A percentile compares a stretch with the other conserved stretches of the same genome.
phyloP scores from a whole-genome alignment of 1,284 basidiomycete species.

The Melanopsichium pennsylvanicum region DNA sequence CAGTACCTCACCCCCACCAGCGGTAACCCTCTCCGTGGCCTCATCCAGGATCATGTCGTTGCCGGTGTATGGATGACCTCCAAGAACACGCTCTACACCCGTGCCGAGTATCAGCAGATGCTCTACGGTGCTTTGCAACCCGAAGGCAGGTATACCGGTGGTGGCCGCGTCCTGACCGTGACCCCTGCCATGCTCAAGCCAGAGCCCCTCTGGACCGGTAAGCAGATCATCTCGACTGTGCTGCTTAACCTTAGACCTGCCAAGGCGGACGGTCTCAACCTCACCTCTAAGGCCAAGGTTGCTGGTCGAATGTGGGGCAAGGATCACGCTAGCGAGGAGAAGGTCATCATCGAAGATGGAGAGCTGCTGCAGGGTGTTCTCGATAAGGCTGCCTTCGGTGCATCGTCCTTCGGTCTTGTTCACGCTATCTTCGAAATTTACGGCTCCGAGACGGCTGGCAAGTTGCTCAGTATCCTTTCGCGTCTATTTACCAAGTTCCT shows the following conservation, averaged over 20 bases:
- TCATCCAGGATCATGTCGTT: conserved; percentile 99
- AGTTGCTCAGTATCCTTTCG: conserved; percentile 89
- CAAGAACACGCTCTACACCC: conserved; percentile 91
- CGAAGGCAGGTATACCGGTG: conserved; percentile 78
- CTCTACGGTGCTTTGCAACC: conserved; percentile 93
- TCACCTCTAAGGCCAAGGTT: conserved; percentile 87
- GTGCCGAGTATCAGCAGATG: conserved; percentile 96
- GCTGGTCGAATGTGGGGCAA: conserved; percentile 78
- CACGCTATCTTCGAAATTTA: conserved; percentile 99
- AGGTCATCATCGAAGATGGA: conserved; percentile 89
- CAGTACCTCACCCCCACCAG: conserved; percentile 99
- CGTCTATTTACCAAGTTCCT: conserved; percentile 96
- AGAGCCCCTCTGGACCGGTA: conserved; percentile 91
- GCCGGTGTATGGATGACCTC: conserved; percentile 99
- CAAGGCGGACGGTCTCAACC: conserved; percentile 82
- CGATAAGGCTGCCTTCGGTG: conserved; percentile 97
- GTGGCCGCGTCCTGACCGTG: conserved; percentile 78
- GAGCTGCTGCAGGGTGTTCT: conserved; percentile 91
- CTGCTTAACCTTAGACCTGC: conserved; percentile 81
- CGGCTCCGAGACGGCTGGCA: conserved; percentile 86
- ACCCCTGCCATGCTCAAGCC: conserved; percentile 94
- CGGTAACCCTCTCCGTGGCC: conserved; percentile 93
- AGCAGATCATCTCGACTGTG: conserved; percentile 81
- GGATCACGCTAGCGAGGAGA: conserved; percentile 75
- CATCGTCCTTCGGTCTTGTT: conserved; percentile 92